Percentiles rank a stretch among this genome's conserved stretches.
Evolutionary conservation across 129 eudicot species (phyloP).

Genomic region (Helianthus tuberosus): DNA sequence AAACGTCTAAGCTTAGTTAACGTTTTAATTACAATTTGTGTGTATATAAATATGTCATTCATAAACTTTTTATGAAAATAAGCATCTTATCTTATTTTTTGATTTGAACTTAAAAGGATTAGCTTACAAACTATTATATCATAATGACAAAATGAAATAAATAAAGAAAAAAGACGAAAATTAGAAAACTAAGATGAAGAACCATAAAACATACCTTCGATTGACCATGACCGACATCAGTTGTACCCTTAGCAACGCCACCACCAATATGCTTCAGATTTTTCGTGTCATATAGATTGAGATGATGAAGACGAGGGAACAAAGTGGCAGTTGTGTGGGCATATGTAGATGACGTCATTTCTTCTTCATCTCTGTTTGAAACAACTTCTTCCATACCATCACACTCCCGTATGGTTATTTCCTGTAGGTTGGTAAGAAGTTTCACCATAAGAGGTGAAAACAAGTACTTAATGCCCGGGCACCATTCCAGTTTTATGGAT

Average conservation of each 20-base stretch:
- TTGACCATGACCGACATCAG: not conserved
- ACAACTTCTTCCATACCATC: not conserved
- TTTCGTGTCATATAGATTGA: not conserved
- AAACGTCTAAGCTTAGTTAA: not conserved
- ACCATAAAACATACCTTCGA: not conserved
- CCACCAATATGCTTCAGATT: slow-evolving; percentile 1
- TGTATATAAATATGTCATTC: not conserved
- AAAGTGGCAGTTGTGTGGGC: not conserved
- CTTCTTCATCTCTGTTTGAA: not conserved
- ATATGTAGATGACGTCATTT: not conserved
- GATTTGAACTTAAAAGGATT: too few species aligned
- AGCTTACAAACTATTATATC: too few species aligned
- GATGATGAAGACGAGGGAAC: not conserved
- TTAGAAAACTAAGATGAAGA: not conserved
- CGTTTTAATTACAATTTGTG: too few species aligned
- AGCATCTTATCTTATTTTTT: too few species aligned
- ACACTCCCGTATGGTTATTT: not conserved
- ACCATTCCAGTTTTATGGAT: not conserved
- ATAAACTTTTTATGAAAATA: not conserved
- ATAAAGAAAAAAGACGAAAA: not conserved
- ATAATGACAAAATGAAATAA: not conserved
- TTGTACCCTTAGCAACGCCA: not conserved
- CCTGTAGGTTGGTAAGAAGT: not conserved
- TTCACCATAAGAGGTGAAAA: slow-evolving; percentile 1
- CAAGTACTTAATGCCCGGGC: slow-evolving; percentile 1